Percentiles rank a stretch among this genome's conserved stretches.
phyloP scores from a whole-genome alignment of 1,284 basidiomycete species.

The Cutaneotrichosporon mucoides region DNA sequence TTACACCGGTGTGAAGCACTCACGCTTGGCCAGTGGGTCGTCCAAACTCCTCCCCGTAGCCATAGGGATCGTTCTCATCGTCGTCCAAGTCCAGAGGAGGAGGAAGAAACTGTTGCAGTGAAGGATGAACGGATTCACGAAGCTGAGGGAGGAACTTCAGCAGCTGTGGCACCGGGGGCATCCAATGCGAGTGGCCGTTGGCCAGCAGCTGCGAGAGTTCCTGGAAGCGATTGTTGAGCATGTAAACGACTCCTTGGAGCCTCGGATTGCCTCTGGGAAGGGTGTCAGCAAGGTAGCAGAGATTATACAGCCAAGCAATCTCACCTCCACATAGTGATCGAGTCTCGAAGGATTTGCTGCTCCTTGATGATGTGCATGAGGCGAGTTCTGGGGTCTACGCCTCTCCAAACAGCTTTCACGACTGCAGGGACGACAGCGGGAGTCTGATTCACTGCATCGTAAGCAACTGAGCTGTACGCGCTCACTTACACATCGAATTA shows the following conservation, averaged over 20 bases:
- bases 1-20: background rate
- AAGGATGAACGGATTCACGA: background rate
- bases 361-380: background rate
- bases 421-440: background rate
- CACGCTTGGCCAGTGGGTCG: conserved; percentile 20
- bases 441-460: background rate
- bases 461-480: background rate
- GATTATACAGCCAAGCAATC: no score
- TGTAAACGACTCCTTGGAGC: background rate
- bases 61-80: background rate
- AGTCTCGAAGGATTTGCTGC: background rate
- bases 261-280: background rate
- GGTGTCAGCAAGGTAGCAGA: background rate
- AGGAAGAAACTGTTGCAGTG: background rate
- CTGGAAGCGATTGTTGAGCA: background rate
- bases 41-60: background rate
- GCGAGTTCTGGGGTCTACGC: background rate
- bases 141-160: background rate
- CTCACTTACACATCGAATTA: background rate
- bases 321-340: background rate
- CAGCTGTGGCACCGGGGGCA: background rate
- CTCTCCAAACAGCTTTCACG: background rate
- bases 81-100: background rate
- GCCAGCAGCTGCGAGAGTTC: background rate
- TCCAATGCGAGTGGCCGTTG: background rate